Evolutionary conservation across 2,329 filamentous ascomycete species (phyloP), one percentile per base, ranked within the genome.

Genomic region (Pseudocercospora crystallina): DNA sequence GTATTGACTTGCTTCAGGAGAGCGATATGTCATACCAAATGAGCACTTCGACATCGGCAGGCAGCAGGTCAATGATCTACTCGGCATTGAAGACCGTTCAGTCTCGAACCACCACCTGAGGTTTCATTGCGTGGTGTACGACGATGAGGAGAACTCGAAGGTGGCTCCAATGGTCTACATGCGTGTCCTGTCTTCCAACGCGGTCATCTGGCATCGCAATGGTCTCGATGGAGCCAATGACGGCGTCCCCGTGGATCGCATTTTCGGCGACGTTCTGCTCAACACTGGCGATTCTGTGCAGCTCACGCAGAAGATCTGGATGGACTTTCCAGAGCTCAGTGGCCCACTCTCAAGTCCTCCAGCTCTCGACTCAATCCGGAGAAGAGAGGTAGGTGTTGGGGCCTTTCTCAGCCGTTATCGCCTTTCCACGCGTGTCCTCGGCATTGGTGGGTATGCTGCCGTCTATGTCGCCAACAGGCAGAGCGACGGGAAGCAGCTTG

Each of bases 401-500:
- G 53, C 68, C 5, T 81, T 85, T 51, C 54, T 65, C 2, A 63
- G 76, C 36, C 69, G 71, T 9, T 85, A 77, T 58, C 59, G 66
- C 2, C 68, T 86, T 26, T 77, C 71, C 1, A 64, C 73, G 35
- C 75, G 77, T 8, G 63, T 75, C 2, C 70, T 86, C 17, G 83
- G 83, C 4, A 61, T 67, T 31, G 83, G 83, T 5, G 74, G 71
- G 2, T 75, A 76, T 61, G 80, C 79, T 8, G 69, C 69, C 36
- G 79, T 86, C 2, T 75, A 79, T 48, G 70, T 84, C 8, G 81
- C 78, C 5, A 64, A 77, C 2, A 76, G 87, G 12, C 65, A 71
- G 17, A 66, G 65, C 5, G 80, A 78, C 0, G 73, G 76, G 33
- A 76, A 75, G 48, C 86, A 89, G 60, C 57, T 88, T 14, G 85